These are phyloP conservation scores for Epichloe typhina DNA, from an alignment of 2,329 filamentous ascomycete species.

Conservation along the genomic window DNA sequence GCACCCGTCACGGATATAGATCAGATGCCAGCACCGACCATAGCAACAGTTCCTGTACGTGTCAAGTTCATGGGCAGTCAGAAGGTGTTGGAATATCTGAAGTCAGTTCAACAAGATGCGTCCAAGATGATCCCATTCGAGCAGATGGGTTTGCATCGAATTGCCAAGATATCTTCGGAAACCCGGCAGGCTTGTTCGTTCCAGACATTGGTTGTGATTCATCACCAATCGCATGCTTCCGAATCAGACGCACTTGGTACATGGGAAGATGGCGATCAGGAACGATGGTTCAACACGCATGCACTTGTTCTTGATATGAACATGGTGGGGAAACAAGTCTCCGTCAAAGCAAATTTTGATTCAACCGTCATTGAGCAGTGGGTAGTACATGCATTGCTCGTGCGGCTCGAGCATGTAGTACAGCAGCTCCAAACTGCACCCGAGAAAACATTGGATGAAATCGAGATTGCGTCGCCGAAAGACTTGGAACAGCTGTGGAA, in stretches of 20 bases:
- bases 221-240: conserved; percentile 5
- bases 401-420: neutral
- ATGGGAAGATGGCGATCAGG: neutral
- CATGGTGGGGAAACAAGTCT: neutral
- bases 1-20: conserved; percentile 11
- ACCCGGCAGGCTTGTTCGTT: conserved; percentile 12
- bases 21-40: conserved; percentile 16
- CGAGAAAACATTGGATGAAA: neutral
- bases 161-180: conserved; percentile 8
- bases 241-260: neutral
- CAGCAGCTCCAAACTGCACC: neutral
- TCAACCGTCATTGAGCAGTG: neutral
- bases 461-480: neutral
- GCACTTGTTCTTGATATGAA: neutral
- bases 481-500: conserved; percentile 32
- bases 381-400: neutral
- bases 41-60: conserved; percentile 29
- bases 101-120: conserved; percentile 7
- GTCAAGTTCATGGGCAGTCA: conserved; percentile 18
- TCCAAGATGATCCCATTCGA: conserved; percentile 10
- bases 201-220: conserved; percentile 17
- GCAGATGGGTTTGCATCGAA: conserved; percentile 11
- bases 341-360: neutral
- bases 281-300: neutral
- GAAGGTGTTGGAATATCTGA: conserved; percentile 5